Evolutionary conservation across 169 alveolate species (phyloP).

Genomic region (Besnoitia besnoiti): DNA sequence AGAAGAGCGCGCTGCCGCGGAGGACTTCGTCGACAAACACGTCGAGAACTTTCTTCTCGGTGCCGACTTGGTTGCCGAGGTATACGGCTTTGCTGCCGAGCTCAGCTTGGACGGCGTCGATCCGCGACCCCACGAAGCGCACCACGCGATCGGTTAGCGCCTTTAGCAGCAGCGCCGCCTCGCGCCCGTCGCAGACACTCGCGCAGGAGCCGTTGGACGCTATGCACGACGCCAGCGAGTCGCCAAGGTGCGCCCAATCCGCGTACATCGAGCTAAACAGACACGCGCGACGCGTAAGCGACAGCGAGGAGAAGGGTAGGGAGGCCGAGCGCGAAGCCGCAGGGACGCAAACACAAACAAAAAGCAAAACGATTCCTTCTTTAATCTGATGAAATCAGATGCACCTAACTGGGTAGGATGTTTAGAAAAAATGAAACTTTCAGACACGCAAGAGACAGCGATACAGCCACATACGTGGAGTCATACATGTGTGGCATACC

Average conservation of each 20-base stretch:
- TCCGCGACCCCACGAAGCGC: conserved; percentile 67
- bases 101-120: conserved; percentile 67
- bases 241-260: neutral
- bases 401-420: no score
- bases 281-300: neutral
- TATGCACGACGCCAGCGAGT: neutral
- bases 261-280: neutral
- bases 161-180: conserved; percentile 73
- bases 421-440: no score
- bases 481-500: no score
- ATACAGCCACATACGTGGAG: no score
- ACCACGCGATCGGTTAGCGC: conserved; percentile 69
- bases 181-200: conserved; percentile 35
- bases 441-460: no score
- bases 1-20: conserved; percentile 71
- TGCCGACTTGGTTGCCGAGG: conserved; percentile 70
- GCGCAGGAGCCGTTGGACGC: neutral
- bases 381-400: no score
- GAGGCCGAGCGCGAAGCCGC: no score
- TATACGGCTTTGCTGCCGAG: conserved; percentile 70
- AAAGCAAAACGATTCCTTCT: no score
- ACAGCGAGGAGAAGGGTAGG: neutral
- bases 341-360: no score
- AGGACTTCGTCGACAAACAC: conserved; percentile 75
- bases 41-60: conserved; percentile 69